Conservation (phyloP, 1,284 basidiomycete species). For the Gymnopus androsaceus region DNA sequence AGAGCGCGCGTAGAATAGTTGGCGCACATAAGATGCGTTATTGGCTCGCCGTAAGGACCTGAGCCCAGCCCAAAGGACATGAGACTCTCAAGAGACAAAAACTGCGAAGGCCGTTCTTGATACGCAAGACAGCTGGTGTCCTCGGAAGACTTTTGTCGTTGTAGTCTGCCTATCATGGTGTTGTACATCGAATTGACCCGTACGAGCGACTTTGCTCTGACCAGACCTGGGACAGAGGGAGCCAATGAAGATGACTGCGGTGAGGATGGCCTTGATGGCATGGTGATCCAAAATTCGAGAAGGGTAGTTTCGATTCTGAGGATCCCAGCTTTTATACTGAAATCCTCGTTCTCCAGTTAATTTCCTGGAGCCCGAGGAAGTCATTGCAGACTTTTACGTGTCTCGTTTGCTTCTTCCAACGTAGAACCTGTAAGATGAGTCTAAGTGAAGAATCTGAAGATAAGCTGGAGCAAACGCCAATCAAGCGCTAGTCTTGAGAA, state of each 20-base stretch:
- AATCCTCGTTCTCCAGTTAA: no score
- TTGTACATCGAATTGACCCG: conserved; percentile 3
- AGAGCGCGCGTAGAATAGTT: conserved; percentile 11
- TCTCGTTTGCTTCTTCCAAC: no score
- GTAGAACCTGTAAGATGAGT: no score
- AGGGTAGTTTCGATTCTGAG: no score
- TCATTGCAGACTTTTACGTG: no score
- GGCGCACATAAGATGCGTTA: conserved; percentile 16
- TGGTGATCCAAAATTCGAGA: neutral
- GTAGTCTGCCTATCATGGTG: neutral
- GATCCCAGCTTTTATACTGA: no score
- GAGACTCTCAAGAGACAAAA: conserved; percentile 18
- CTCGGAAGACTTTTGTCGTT: neutral
- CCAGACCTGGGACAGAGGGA: neutral
- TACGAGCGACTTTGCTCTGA: conserved; percentile 6
- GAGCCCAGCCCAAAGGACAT: conserved; percentile 20
- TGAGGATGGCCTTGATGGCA: neutral
- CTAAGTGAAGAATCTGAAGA: no score
- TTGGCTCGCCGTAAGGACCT: conserved; percentile 12
- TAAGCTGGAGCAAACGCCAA: no score
- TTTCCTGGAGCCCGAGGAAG: no score
- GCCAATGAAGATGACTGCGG: neutral
- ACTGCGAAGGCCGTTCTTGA: neutral
- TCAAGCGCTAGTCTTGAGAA: no score
- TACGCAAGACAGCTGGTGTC: neutral